phyloP scores from a whole-genome alignment of 176 grass and related monocot genomes.

The Pontederia paniculata region DNA sequence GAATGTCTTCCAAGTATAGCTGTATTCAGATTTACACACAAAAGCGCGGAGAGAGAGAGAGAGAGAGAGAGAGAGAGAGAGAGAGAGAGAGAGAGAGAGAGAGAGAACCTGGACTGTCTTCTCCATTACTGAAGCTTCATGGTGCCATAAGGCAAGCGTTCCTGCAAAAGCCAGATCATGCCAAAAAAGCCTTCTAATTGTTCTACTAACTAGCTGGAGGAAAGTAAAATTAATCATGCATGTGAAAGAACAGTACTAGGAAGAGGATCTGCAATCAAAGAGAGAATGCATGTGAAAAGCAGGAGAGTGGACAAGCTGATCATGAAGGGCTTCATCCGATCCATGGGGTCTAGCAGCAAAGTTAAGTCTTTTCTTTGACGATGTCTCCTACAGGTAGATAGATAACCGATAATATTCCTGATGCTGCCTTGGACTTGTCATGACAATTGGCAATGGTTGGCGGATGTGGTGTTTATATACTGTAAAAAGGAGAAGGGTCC shows the following conservation, averaged over 20 bases:
- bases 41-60: slow-evolving; percentile 1
- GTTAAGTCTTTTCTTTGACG: no score
- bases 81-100: slow-evolving; percentile 19
- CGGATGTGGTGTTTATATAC: no score
- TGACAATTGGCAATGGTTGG: no score
- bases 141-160: slow-evolving; percentile 7
- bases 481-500: no score
- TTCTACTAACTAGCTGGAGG: not conserved
- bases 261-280: slow-evolving; percentile 12
- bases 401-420: no score
- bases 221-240: not conserved
- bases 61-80: not conserved
- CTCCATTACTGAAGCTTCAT: not conserved
- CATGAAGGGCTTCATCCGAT: no score
- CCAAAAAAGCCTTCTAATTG: not conserved
- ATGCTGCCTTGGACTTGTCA: no score
- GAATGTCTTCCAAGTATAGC: not conserved
- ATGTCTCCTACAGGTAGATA: no score
- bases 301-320: not conserved
- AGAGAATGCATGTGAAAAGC: slow-evolving; percentile 15
- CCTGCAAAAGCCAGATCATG: slow-evolving; percentile 20
- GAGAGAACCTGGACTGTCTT: slow-evolving; percentile 14
- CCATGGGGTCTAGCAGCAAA: no score
- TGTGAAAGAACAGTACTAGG: slow-evolving; percentile 17
- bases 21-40: not conserved